Conservation (phyloP, 768 basidiomycete species). For the Podaxis sp. region DNA sequence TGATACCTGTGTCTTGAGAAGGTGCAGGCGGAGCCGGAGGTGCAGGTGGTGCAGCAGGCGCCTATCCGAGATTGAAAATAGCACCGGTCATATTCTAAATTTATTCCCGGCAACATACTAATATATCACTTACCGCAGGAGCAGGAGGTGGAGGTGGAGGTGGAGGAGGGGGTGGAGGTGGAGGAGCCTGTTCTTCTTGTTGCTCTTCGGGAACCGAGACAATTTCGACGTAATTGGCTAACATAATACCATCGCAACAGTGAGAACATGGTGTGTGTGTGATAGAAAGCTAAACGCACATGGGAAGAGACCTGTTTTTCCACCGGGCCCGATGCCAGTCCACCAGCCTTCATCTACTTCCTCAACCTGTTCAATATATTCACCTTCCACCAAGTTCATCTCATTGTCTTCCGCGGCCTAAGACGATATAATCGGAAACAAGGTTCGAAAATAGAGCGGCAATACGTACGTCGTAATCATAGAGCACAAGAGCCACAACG, state of each 20-base stretch:
- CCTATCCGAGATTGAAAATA: not conserved
- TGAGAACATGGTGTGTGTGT: not conserved
- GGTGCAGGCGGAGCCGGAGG: constrained; percentile 53
- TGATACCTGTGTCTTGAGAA: constrained; percentile 59
- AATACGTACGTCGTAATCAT: constrained; percentile 67
- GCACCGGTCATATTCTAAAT: not conserved
- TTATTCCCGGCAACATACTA: not conserved
- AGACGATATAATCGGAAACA: not conserved
- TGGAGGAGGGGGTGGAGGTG: constrained; percentile 57
- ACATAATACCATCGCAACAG: not conserved
- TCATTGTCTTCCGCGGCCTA: constrained; percentile 88
- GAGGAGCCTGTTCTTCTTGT: constrained; percentile 38
- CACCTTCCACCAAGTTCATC: constrained; percentile 76
- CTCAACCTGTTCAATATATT: constrained; percentile 79
- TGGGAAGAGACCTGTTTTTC: constrained; percentile 85
- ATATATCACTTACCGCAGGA: constrained; percentile 15
- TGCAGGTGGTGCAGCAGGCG: constrained; percentile 20
- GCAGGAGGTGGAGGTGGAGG: constrained; percentile 61
- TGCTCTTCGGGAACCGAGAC: constrained; percentile 47
- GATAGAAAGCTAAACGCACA: constrained; percentile 40
- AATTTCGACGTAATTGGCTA: constrained; percentile 87
- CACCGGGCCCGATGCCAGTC: constrained; percentile 70
- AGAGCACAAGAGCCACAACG: constrained; percentile 72
- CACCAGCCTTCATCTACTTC: constrained; percentile 92
- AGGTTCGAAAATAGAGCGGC: constrained; percentile 2